Evolutionary conservation across 257 asterid genomes (phyloP).

Genomic region (Perilla frutescens): DNA sequence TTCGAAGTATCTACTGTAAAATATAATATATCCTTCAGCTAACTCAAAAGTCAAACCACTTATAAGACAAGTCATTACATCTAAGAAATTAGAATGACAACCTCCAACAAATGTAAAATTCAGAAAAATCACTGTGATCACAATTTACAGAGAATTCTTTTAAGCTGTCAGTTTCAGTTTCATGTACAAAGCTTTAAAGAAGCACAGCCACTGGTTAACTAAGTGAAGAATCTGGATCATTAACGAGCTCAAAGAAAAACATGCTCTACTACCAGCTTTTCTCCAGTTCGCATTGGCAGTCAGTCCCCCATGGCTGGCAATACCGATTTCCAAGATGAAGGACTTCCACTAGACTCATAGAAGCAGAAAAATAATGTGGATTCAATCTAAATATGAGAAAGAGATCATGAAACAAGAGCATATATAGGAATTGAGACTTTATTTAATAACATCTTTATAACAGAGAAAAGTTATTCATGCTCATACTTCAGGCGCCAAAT

Average conservation of each 20-base stretch:
- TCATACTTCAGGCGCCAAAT: neutral
- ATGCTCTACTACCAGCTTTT: slow-evolving; percentile 26
- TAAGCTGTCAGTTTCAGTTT: slow-evolving; percentile 13
- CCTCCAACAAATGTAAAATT: slow-evolving; percentile 18
- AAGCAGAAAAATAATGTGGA: slow-evolving; percentile 41
- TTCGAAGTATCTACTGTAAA: neutral
- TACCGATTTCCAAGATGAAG: slow-evolving; percentile 28
- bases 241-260: slow-evolving; percentile 23
- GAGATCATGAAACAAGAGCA: slow-evolving; percentile 45
- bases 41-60: neutral
- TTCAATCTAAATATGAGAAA: slow-evolving; percentile 34
- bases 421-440: slow-evolving; percentile 37
- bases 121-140: slow-evolving; percentile 9
- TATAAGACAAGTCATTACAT: slow-evolving; percentile 16
- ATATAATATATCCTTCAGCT: neutral
- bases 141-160: slow-evolving; percentile 20
- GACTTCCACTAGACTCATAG: slow-evolving; percentile 38
- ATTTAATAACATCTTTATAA: slow-evolving; percentile 17
- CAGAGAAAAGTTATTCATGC: slow-evolving; percentile 19
- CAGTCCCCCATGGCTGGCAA: slow-evolving; percentile 36
- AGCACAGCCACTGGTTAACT: slow-evolving; percentile 30
- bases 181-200: slow-evolving; percentile 10
- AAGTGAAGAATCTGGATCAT: slow-evolving; percentile 27
- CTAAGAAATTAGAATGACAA: slow-evolving; percentile 11
- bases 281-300: slow-evolving; percentile 32